Percentiles rank a stretch among this genome's conserved stretches.
Evolutionary conservation across 352 stramenopile genomes (phyloP).

Genomic region (Globisporangium splendens): DNA sequence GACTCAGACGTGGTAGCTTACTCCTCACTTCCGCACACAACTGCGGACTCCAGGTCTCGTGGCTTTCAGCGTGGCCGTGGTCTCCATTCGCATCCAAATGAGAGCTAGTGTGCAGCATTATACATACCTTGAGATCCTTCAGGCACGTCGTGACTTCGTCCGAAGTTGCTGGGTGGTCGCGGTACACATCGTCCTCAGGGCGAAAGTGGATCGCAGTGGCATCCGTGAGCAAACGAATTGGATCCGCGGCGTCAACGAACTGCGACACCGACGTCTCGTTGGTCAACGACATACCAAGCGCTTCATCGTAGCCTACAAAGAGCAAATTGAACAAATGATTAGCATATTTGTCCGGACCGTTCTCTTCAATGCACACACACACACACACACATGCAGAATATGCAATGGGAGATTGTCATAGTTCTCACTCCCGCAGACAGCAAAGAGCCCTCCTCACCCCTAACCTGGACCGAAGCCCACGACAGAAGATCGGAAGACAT

Average conservation of each 20-base stretch:
- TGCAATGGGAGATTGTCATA: constrained; percentile 65
- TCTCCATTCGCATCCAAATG: too few species aligned
- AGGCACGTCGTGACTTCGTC: constrained; percentile 79
- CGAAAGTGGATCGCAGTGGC: constrained; percentile 93
- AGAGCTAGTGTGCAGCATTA: too few species aligned
- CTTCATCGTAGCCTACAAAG: constrained; percentile 90
- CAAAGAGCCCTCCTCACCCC: constrained; percentile 27
- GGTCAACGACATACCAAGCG: constrained; percentile 78
- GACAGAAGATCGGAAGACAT: constrained; percentile 17
- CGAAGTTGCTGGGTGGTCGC: constrained; percentile 69
- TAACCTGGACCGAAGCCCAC: constrained; percentile 15
- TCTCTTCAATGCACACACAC: too few species aligned
- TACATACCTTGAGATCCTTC: constrained; percentile 91
- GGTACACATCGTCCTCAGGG: constrained; percentile 76
- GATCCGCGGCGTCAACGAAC: constrained; percentile 88
- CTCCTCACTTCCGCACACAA: constrained; percentile 58
- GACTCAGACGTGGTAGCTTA: constrained; percentile 80
- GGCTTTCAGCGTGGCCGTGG: not conserved
- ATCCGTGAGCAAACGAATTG: constrained; percentile 95
- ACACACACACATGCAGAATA: constrained; percentile 2
- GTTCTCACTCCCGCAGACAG: constrained; percentile 64
- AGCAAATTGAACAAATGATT: constrained; percentile 5
- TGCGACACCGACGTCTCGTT: constrained; percentile 84
- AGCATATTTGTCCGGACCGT: constrained; percentile 5
- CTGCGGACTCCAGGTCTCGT: not conserved